A percentile compares a stretch with the other conserved stretches of the same genome.
phyloP scores from a whole-genome alignment of 306 rosid genomes.

The Cucumis cinereus region DNA sequence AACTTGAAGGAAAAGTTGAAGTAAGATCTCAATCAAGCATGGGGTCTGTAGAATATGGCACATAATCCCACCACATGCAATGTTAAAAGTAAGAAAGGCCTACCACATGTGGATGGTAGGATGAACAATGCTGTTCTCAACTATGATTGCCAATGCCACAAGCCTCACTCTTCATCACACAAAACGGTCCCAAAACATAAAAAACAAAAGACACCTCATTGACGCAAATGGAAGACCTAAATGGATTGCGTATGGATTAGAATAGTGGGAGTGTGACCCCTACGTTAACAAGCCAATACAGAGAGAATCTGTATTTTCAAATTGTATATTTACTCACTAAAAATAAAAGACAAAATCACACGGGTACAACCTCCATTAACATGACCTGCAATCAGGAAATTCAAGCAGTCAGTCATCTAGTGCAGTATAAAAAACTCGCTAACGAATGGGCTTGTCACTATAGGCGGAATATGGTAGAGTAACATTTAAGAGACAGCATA shows the following conservation, averaged over 20 bases:
- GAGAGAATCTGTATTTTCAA: constrained; percentile 1
- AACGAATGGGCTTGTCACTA: background rate
- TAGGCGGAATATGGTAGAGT: background rate
- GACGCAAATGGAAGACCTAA: constrained; percentile 2
- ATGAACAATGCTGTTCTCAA: constrained; percentile 1
- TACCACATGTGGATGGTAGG: constrained; percentile 11
- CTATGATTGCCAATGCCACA: constrained; percentile 9
- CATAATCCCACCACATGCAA: constrained; percentile 1
- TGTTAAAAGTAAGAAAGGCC: constrained; percentile 6
- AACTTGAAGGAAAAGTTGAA: background rate
- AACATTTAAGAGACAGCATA: background rate
- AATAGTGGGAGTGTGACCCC: background rate
- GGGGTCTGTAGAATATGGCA: constrained; percentile 4
- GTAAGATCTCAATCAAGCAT: background rate
- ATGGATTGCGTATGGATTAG: background rate
- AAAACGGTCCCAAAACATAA: constrained; percentile 5
- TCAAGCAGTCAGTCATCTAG: background rate
- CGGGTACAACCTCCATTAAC: constrained; percentile 1
- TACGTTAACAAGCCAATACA: background rate
- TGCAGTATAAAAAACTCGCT: background rate
- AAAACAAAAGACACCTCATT: background rate
- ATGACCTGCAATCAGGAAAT: constrained; percentile 7
- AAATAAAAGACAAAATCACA: background rate
- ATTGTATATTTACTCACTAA: background rate
- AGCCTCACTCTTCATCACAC: constrained; percentile 4